Conservation (phyloP, 2,329 filamentous ascomycete genomes). For the Pseudocercospora cruenta region DNA sequence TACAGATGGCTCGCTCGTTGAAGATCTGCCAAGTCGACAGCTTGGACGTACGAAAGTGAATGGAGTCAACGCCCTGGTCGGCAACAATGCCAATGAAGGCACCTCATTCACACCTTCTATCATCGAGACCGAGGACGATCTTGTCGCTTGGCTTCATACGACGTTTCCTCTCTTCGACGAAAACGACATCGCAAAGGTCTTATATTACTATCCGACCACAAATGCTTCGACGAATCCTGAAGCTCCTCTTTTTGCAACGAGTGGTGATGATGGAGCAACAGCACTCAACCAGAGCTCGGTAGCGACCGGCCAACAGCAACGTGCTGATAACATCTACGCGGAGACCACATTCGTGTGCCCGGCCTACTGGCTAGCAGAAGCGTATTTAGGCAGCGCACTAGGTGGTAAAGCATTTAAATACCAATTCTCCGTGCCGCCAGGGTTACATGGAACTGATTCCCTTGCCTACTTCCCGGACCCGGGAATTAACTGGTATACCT, state of each 20-base stretch:
- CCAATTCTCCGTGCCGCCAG: conserved; percentile 53
- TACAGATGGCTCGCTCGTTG: conserved; percentile 47
- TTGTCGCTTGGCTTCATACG: conserved; percentile 46
- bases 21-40: conserved; percentile 43
- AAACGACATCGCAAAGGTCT: conserved; percentile 45
- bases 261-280: conserved; percentile 44
- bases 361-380: conserved; percentile 59
- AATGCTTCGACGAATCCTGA: conserved; percentile 33
- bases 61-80: conserved; percentile 42
- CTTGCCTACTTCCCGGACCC: conserved; percentile 41
- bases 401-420: conserved; percentile 50
- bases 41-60: conserved; percentile 43
- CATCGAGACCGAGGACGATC: conserved; percentile 46
- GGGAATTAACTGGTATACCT: conserved; percentile 24
- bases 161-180: conserved; percentile 48
- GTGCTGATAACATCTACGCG: conserved; percentile 57
- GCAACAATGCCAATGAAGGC: conserved; percentile 58
- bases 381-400: conserved; percentile 41
- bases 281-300: conserved; percentile 56
- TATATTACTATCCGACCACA: conserved; percentile 43
- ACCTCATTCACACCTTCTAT: conserved; percentile 49
- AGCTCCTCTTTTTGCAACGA: conserved; percentile 37
- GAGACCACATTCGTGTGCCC: conserved; percentile 59
- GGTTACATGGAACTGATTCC: conserved; percentile 46
- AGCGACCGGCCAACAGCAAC: conserved; percentile 60